Conservation (phyloP, 2,329 filamentous ascomycete species). For the Nannizzia gypsea region DNA sequence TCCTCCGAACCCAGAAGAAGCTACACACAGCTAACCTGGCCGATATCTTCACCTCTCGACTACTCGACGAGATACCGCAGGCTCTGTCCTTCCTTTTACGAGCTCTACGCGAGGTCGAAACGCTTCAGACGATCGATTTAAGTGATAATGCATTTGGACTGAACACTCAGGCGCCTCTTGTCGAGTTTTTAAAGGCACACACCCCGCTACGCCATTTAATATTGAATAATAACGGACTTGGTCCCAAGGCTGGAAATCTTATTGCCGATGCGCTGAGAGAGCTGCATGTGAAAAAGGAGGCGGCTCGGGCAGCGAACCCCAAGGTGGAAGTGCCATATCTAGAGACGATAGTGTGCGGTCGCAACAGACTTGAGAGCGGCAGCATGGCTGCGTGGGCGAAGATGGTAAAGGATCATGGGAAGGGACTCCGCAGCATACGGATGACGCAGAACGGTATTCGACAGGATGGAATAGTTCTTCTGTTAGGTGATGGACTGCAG, state of each 20-base stretch:
- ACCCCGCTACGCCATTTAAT: slow-evolving; percentile 85
- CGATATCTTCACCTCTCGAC: slow-evolving; percentile 92
- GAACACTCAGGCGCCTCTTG: slow-evolving; percentile 84
- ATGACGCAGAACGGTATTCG: slow-evolving; percentile 99
- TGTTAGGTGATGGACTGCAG: slow-evolving; percentile 67
- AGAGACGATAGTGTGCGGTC: slow-evolving; percentile 93
- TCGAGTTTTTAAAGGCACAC: slow-evolving; percentile 81
- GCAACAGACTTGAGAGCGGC: slow-evolving; percentile 89
- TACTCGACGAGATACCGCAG: slow-evolving; percentile 85
- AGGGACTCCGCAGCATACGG: slow-evolving; percentile 70
- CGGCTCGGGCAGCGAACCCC: slow-evolving; percentile 50
- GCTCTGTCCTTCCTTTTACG: slow-evolving; percentile 77
- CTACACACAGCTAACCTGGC: slow-evolving; percentile 77
- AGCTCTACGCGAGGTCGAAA: slow-evolving; percentile 71
- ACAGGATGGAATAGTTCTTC: slow-evolving; percentile 74
- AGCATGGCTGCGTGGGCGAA: slow-evolving; percentile 94
- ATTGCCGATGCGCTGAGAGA: slow-evolving; percentile 77
- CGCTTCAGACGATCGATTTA: slow-evolving; percentile 82
- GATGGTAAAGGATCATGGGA: slow-evolving; percentile 66
- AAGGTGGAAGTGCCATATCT: slow-evolving; percentile 58
- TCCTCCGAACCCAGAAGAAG: slow-evolving; percentile 72
- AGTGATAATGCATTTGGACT: slow-evolving; percentile 98
- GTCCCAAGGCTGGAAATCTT: slow-evolving; percentile 76
- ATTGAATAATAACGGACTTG: slow-evolving; percentile 96
- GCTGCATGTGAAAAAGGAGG: slow-evolving; percentile 73